Evolutionary conservation across 2,329 filamentous ascomycete species (phyloP), one percentile per base, ranked within the genome.

Genomic region (Boeremia lycopersici): DNA sequence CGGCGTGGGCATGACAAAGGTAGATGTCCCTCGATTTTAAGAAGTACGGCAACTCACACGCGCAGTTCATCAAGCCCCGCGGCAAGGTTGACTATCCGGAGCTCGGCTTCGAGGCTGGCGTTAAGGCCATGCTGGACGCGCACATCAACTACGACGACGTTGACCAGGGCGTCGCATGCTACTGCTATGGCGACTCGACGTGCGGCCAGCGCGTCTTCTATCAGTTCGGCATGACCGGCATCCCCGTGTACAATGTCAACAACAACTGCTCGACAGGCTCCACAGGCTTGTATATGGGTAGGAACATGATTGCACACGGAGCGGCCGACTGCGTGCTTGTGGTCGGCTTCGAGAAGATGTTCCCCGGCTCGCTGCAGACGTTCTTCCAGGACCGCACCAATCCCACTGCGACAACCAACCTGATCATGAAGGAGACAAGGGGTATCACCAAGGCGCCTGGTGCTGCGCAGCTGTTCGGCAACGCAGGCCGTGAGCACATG

Each of bases 211-310:
- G 93, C 62, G 93, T 98, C 71, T 97, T 98, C 79, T 98, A 98
- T 79, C 93, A 98, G 79, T 97, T 98, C 76, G 95, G 93, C 80
- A 93, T 98, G 88, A 97, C 93, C 38, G 84, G 89, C 71, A 97
- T 98, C 67, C 93, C 93, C 69, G 91, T 98, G 74, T 93, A 96
- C 82, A 98, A 98, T 72, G 91, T 96, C 72, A 98, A 97, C 84
- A 98, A 98, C 83, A 97, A 97, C 81, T 98, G 93, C 82, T 91
- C 90, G 4, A 98, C 93, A 0, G 95, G 93, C n/a, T 92, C 89
- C 4, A 96, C 93, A 0, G 95, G 93, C 8, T 80, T 98, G 53
- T 87, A 88, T 72, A 89, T 98, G 84, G 95, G 84, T 2, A 83
- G 92, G 30, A 91, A 88, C 48, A 83, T 96, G 74, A 87, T 97